Evolutionary conservation across 257 asterid species (phyloP).

Genomic region (Forsythia viridissima): DNA sequence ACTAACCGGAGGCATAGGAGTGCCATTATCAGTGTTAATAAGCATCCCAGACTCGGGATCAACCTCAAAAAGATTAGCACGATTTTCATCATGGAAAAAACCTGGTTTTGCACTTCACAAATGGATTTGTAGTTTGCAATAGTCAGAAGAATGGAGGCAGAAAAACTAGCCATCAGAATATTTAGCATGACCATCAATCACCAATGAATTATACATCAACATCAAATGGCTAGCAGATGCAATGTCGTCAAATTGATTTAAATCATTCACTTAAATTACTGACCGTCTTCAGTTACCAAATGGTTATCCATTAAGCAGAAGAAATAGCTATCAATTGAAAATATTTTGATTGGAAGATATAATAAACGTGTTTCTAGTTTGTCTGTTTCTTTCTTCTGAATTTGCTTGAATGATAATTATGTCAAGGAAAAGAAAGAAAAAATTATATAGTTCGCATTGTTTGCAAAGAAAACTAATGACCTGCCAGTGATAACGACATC

Average conservation of each 20-base stretch:
- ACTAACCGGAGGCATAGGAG: constrained; percentile 94
- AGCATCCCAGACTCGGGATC: constrained; percentile 1
- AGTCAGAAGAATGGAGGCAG: constrained; percentile 20
- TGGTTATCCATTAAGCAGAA: neutral
- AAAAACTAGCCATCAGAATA: constrained; percentile 10
- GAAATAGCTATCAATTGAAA: constrained; percentile 1
- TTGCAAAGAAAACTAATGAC: constrained; percentile 38
- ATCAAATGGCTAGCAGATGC: constrained; percentile 14
- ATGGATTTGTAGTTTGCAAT: constrained; percentile 10
- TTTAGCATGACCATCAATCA: constrained; percentile 20
- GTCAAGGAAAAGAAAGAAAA: neutral
- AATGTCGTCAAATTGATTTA: constrained; percentile 11
- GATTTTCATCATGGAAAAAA: constrained; percentile 91
- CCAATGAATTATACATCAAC: constrained; percentile 13
- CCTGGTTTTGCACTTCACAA: constrained; percentile 86
- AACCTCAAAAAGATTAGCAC: constrained; percentile 18
- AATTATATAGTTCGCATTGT: neutral
- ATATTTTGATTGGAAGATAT: neutral
- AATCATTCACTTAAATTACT: neutral
- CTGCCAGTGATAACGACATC: constrained; percentile 96
- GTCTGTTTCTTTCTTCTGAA: constrained; percentile 11
- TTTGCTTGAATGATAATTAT: constrained; percentile 5
- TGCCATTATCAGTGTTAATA: constrained; percentile 64
- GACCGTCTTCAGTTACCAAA: neutral
- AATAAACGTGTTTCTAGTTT: neutral